These are phyloP conservation scores for Xylariaceae sp. DNA, from an alignment of 2,329 filamentous ascomycete genomes.

Conservation along the genomic window DNA sequence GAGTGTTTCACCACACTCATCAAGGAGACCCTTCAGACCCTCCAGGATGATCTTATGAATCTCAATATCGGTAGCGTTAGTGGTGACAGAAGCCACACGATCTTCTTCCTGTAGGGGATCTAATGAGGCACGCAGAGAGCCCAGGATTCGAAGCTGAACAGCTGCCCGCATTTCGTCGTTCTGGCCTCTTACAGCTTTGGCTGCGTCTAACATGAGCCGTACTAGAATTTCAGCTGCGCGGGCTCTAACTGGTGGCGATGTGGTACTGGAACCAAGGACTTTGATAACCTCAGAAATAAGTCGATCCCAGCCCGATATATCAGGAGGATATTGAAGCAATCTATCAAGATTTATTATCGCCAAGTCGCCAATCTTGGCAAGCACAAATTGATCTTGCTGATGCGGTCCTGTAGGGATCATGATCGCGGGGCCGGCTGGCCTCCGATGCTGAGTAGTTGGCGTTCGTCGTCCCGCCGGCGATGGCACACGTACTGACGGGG, in stretches of 20 bases:
- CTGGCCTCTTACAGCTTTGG: conserved; percentile 49
- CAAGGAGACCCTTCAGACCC: conserved; percentile 73
- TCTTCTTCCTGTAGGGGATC: conserved; percentile 50
- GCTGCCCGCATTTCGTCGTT: conserved; percentile 46
- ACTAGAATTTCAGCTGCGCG: conserved; percentile 62
- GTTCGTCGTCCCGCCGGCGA: conserved; percentile 28
- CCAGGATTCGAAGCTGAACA: conserved; percentile 67
- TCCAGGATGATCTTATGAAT: conserved; percentile 78
- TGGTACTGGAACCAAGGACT: conserved; percentile 43
- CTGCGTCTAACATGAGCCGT: conserved; percentile 52
- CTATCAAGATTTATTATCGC: conserved; percentile 70
- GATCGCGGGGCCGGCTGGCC: conserved; percentile 44
- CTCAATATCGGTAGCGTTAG: conserved; percentile 63
- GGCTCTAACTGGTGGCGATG: conserved; percentile 48
- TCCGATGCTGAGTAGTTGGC: conserved; percentile 37
- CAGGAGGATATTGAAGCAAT: conserved; percentile 60
- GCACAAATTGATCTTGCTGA: conserved; percentile 60
- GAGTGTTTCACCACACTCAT: conserved; percentile 81
- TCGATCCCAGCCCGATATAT: conserved; percentile 69
- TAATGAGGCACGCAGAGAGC: conserved; percentile 59
- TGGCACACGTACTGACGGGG: conserved; percentile 33
- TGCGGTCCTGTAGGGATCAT: conserved; percentile 44
- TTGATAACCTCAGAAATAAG: conserved; percentile 53
- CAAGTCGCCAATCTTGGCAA: conserved; percentile 69
- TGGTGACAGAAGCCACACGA: conserved; percentile 49